Conservation (phyloP, 371 early-diverging fungal species). For the Mucor irregularis region DNA sequence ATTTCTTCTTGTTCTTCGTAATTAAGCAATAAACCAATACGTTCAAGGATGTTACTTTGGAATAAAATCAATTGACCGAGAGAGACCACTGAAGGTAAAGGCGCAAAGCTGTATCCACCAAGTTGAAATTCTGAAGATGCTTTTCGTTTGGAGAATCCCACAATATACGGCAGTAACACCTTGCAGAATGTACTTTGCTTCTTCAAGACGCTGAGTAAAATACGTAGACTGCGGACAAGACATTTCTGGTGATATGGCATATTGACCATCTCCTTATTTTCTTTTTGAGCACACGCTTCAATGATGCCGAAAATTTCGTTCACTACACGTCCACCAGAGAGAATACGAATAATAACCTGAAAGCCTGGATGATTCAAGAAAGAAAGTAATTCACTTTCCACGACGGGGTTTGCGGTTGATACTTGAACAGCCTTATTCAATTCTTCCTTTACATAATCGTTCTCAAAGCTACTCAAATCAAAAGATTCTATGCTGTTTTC, state of each 20-base stretch:
- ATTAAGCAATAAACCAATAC: constrained; percentile 72
- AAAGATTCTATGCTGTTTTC: constrained; percentile 81
- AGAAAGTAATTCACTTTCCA: constrained; percentile 6
- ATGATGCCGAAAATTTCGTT: constrained; percentile 68
- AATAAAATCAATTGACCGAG: constrained; percentile 81
- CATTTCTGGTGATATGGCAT: constrained; percentile 34
- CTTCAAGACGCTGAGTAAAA: constrained; percentile 64
- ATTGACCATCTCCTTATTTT: constrained; percentile 39
- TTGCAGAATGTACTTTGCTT: constrained; percentile 73
- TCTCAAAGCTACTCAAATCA: constrained; percentile 55
- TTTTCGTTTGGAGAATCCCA: constrained; percentile 24
- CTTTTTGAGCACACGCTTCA: constrained; percentile 54
- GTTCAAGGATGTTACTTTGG: constrained; percentile 63
- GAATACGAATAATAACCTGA: constrained; percentile 73
- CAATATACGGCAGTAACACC: constrained; percentile 61
- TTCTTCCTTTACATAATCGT: constrained; percentile 6
- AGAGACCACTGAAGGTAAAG: constrained; percentile 58
- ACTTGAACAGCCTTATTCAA: neutral
- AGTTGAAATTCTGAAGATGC: constrained; percentile 32
- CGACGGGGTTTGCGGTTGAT: neutral
- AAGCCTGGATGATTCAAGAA: constrained; percentile 81
- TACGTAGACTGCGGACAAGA: constrained; percentile 59
- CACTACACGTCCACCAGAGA: constrained; percentile 75
- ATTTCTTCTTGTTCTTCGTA: constrained; percentile 67
- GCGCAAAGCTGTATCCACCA: constrained; percentile 25